A percentile compares a stretch with the other conserved stretches of the same genome.
phyloP scores from a whole-genome alignment of 1,284 basidiomycete genomes.

The Leccinum ponderosum region DNA sequence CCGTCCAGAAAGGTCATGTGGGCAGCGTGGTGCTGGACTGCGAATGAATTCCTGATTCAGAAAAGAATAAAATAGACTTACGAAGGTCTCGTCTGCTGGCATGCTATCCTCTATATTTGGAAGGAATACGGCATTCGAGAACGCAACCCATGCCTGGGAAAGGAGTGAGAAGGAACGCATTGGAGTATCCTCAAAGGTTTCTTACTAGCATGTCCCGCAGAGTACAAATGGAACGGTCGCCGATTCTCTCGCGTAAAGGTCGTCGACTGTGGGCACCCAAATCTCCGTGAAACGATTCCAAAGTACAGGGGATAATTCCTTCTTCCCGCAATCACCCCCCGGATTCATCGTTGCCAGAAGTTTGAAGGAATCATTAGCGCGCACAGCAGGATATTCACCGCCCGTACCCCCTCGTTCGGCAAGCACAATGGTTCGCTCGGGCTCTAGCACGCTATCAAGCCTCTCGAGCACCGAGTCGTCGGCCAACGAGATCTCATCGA shows the following conservation, averaged over 20 bases:
- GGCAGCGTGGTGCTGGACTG: slow-evolving; percentile 78
- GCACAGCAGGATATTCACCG: slow-evolving; percentile 67
- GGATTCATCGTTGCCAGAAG: slow-evolving; percentile 99
- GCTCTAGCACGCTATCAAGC: slow-evolving; percentile 95
- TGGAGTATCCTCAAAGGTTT: slow-evolving; percentile 10
- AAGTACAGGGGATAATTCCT: slow-evolving; percentile 95
- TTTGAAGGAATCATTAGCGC: slow-evolving; percentile 75
- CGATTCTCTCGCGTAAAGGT: slow-evolving; percentile 58
- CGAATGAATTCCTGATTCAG: slow-evolving; percentile 9
- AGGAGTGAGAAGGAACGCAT: slow-evolving; percentile 13
- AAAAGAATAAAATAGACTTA: slow-evolving; percentile 43
- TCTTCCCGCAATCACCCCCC: slow-evolving; percentile 99
- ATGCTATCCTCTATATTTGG: slow-evolving; percentile 40
- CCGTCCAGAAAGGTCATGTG: slow-evolving; percentile 90
- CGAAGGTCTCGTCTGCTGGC: slow-evolving; percentile 61
- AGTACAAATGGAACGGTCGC: slow-evolving; percentile 70
- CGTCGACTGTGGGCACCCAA: slow-evolving; percentile 92
- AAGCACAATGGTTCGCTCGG: slow-evolving; percentile 86
- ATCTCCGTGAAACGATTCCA: slow-evolving; percentile 99
- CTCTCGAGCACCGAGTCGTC: slow-evolving; percentile 99
- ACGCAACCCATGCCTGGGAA: slow-evolving; percentile 86
- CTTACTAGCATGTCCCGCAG: slow-evolving; percentile 89
- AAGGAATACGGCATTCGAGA: slow-evolving; percentile 70
- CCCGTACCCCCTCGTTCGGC: slow-evolving; percentile 89
- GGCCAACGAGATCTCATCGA: slow-evolving; percentile 97